phyloP scores from a whole-genome alignment of 768 basidiomycete genomes.

The Boletus rubroflammeus region DNA sequence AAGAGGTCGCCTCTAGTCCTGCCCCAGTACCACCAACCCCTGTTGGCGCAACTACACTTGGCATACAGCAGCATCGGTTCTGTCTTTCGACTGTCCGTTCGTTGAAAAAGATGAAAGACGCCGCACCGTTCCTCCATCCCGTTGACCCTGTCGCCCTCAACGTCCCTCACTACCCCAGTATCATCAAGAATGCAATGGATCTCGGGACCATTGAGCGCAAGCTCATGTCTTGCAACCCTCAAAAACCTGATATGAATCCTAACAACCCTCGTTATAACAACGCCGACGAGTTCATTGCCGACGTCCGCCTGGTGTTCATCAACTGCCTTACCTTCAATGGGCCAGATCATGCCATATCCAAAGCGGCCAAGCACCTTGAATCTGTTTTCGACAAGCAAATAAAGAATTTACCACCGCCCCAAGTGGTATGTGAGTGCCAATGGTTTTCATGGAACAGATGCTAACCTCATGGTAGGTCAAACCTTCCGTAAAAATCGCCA shows the following conservation, averaged over 20 bases:
- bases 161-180: conserved; percentile 82
- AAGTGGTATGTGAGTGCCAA: conserved; percentile 57
- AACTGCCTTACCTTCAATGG: conserved; percentile 95
- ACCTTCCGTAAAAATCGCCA: conserved; percentile 41
- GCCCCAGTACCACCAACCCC: conserved; percentile 2
- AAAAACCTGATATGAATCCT: conserved; percentile 67
- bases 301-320: conserved; percentile 83
- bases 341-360: conserved; percentile 73
- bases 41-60: conserved; percentile 42
- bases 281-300: conserved; percentile 77
- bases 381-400: conserved; percentile 85
- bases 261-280: conserved; percentile 72
- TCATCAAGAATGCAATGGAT: conserved; percentile 94
- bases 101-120: conserved; percentile 85
- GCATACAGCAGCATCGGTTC: conserved; percentile 72
- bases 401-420: conserved; percentile 73
- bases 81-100: conserved; percentile 71
- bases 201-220: conserved; percentile 90
- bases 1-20: conserved; percentile 21
- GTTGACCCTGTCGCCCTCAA: conserved; percentile 84
- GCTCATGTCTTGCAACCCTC: conserved; percentile 71
- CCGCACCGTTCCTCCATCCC: conserved; percentile 75
- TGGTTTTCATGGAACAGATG: conserved; percentile 11
- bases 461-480: conserved; percentile 34
- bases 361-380: conserved; percentile 80